phyloP scores from a whole-genome alignment of 495 filamentous ascomycete species.

The Beverwykella pulmonaria region DNA sequence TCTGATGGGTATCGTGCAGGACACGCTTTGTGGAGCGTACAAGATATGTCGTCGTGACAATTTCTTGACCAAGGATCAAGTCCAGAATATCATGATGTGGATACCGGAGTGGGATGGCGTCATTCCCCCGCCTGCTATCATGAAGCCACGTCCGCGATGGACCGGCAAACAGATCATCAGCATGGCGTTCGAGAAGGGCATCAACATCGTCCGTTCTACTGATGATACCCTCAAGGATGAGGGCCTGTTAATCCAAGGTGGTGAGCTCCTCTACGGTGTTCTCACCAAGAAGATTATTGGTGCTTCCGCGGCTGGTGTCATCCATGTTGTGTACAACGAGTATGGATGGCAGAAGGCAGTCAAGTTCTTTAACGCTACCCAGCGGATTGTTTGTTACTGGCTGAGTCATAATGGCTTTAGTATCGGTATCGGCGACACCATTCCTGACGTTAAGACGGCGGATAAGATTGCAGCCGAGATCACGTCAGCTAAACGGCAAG shows the following conservation, averaged over 20 bases:
- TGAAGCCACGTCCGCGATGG: constrained; percentile 91
- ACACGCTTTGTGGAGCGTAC: constrained; percentile 94
- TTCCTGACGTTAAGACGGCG: constrained; percentile 83
- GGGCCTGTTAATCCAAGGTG: constrained; percentile 78
- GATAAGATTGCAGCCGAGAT: constrained; percentile 80
- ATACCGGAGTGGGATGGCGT: constrained; percentile 96
- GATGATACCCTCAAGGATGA: constrained; percentile 70
- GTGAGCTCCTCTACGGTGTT: constrained; percentile 87
- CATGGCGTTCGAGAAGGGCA: constrained; percentile 82
- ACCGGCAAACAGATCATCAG: constrained; percentile 98
- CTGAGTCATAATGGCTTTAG: constrained; percentile 96
- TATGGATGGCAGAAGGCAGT: constrained; percentile 81
- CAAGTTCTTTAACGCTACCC: constrained; percentile 91
- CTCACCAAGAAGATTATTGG: constrained; percentile 93
- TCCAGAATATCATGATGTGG: constrained; percentile 96
- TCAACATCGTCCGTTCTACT: constrained; percentile 72
- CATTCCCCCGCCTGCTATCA: constrained; percentile 85
- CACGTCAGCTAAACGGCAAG: constrained; percentile 74
- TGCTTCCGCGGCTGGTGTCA: constrained; percentile 79
- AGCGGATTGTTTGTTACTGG: constrained; percentile 95
- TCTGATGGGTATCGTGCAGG: constrained; percentile 99
- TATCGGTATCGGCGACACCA: constrained; percentile 98
- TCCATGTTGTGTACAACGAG: constrained; percentile 97
- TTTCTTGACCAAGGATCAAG: constrained; percentile 83
- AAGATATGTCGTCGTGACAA: constrained; percentile 92